These are phyloP conservation scores for Olyra latifolia DNA, from an alignment of 176 grass and related monocot genomes.

Conservation along the genomic window DNA sequence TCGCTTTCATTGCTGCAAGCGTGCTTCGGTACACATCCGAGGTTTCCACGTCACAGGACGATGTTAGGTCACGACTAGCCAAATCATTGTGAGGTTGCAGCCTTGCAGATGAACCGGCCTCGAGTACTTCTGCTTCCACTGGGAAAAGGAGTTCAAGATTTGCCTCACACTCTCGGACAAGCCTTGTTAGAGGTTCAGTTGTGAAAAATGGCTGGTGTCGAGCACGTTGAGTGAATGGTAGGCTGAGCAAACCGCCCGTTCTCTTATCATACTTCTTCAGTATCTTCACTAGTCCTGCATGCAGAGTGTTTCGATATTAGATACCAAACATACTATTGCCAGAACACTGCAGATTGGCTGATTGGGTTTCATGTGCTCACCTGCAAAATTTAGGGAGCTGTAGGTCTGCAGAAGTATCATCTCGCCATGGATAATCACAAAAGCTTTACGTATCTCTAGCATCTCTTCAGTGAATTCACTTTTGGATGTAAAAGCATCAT, in stretches of 20 bases:
- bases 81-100: slow-evolving; percentile 1
- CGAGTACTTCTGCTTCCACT: slow-evolving; percentile 78
- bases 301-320: neutral
- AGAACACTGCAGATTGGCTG: neutral
- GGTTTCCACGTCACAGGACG: slow-evolving; percentile 44
- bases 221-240: slow-evolving; percentile 89
- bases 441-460: slow-evolving; percentile 91
- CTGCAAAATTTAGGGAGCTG: slow-evolving; percentile 94
- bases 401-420: slow-evolving; percentile 96
- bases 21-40: slow-evolving; percentile 80
- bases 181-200: slow-evolving; percentile 72
- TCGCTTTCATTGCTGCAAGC: slow-evolving; percentile 78
- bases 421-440: slow-evolving; percentile 95
- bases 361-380: slow-evolving; percentile 37
- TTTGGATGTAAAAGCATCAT: slow-evolving; percentile 54
- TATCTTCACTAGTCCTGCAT: slow-evolving; percentile 91
- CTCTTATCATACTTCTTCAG: slow-evolving; percentile 98
- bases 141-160: slow-evolving; percentile 93
- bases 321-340: neutral
- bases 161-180: slow-evolving; percentile 88
- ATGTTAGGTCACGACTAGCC: slow-evolving; percentile 26
- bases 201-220: slow-evolving; percentile 97
- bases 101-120: slow-evolving; percentile 58
- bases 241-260: slow-evolving; percentile 71
- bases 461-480: slow-evolving; percentile 80